Evolutionary conservation across 2,329 filamentous ascomycete species (phyloP).

Genomic region (Arthroderma sp.): DNA sequence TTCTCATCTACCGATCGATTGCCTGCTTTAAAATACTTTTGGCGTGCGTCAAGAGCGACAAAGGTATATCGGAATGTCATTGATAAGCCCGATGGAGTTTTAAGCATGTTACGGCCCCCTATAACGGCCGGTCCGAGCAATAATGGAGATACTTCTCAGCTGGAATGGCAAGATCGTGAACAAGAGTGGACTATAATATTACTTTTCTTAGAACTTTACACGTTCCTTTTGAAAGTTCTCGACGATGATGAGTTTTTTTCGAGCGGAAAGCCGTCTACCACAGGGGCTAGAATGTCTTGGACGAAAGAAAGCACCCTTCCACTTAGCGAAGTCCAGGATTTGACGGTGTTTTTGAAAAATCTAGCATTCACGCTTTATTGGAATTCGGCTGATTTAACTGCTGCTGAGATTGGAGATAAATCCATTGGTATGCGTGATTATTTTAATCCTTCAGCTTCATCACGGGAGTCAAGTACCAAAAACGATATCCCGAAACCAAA

Average conservation of each 20-base stretch:
- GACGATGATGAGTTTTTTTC: conserved; percentile 93
- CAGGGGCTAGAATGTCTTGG: conserved; percentile 39
- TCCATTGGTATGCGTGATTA: conserved; percentile 35
- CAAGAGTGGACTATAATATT: conserved; percentile 81
- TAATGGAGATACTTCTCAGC: conserved; percentile 11
- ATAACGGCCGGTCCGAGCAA: conserved; percentile 5
- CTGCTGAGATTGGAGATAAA: conserved; percentile 25
- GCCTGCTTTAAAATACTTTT: conserved; percentile 72
- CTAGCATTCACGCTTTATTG: conserved; percentile 82
- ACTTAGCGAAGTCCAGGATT: conserved; percentile 54
- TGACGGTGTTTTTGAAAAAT: conserved; percentile 80
- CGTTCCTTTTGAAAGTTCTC: conserved; percentile 80
- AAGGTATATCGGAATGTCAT: conserved; percentile 44
- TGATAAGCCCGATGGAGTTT: conserved; percentile 43
- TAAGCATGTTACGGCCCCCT: conserved; percentile 41
- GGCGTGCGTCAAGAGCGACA: conserved; percentile 52
- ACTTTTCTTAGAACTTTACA: conserved; percentile 86
- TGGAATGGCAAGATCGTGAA: conserved; percentile 29
- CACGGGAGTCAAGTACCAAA: conserved; percentile 7
- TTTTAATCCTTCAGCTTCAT: conserved; percentile 18
- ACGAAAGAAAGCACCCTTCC: conserved; percentile 53
- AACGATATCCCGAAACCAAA: conserved; percentile 22
- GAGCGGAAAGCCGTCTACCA: conserved; percentile 16
- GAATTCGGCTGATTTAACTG: conserved; percentile 54
- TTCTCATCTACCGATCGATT: conserved; percentile 26